Percentiles rank a stretch among this genome's conserved stretches.
Evolutionary conservation across 208 protist genomes (phyloP).

Genomic region (Trypanosomatidae sp.): DNA sequence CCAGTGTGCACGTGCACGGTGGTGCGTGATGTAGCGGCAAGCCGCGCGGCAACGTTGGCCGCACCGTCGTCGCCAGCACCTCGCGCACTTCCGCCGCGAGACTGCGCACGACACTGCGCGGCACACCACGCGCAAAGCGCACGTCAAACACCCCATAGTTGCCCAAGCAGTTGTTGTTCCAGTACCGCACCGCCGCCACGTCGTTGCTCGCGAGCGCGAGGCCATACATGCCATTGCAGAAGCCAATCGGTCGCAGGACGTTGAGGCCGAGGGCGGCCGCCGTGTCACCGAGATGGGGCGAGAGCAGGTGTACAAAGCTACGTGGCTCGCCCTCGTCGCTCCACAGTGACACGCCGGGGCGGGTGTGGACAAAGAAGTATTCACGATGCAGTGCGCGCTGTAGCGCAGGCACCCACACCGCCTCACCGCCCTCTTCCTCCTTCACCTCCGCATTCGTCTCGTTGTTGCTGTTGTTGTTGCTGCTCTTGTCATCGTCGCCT

Average conservation of each 20-base stretch:
- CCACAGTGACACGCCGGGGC: conserved; percentile 51
- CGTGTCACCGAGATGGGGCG: conserved; percentile 21
- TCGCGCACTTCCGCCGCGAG: conserved; percentile 12
- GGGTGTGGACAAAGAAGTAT: conserved; percentile 53
- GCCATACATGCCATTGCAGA: conserved; percentile 65
- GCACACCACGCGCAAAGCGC: conserved; percentile 52
- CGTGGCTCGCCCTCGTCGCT: conserved; percentile 59
- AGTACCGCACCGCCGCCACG: conserved; percentile 74
- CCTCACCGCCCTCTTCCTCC: neutral
- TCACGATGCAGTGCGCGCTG: conserved; percentile 71
- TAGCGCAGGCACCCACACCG: conserved; percentile 57
- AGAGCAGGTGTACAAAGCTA: conserved; percentile 75
- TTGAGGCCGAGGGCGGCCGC: conserved; percentile 46
- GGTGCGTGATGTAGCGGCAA: too few relatives aligned
- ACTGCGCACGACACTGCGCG: conserved; percentile 24
- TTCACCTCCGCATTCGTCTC: neutral
- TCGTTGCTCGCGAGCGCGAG: conserved; percentile 71
- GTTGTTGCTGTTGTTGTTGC: neutral
- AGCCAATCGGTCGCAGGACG: conserved; percentile 62
- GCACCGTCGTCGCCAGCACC: conserved; percentile 14
- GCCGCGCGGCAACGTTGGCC: conserved; percentile 7
- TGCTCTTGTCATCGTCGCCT: neutral
- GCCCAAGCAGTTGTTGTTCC: conserved; percentile 81
- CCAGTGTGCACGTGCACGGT: conserved; percentile 34
- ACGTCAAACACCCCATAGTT: conserved; percentile 81